These are phyloP conservation scores for Coniochaeta hoffmannii DNA, from an alignment of 2,329 filamentous ascomycete genomes.

Conservation along the genomic window DNA sequence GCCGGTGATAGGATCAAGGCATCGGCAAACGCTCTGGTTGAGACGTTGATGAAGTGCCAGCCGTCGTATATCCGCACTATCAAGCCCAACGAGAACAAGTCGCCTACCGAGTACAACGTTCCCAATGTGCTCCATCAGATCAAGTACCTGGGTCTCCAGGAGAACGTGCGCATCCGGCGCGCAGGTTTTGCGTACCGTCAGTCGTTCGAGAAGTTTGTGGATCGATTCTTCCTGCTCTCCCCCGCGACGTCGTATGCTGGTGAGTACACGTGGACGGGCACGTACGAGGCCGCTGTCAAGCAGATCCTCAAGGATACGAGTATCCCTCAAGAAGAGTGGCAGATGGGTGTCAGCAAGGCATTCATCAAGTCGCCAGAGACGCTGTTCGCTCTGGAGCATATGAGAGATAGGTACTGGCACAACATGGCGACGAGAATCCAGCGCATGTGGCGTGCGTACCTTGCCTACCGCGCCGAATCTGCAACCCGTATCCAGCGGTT, in stretches of 20 bases:
- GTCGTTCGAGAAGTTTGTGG: constrained; percentile 96
- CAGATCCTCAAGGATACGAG: constrained; percentile 96
- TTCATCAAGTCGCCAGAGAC: constrained; percentile 99
- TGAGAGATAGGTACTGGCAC: constrained; percentile 98
- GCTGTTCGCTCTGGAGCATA: constrained; percentile 90
- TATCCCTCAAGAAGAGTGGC: constrained; percentile 91
- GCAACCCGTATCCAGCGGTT: constrained; percentile 91
- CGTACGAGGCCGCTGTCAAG: constrained; percentile 76
- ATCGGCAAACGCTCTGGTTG: constrained; percentile 90
- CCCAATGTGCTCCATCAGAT: constrained; percentile 95
- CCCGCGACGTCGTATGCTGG: constrained; percentile 93
- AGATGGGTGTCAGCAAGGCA: constrained; percentile 93
- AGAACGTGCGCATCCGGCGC: constrained; percentile 94
- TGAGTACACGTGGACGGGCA: constrained; percentile 93
- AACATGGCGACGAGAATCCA: constrained; percentile 99
- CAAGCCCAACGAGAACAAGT: constrained; percentile 99
- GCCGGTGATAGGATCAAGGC: constrained; percentile 93
- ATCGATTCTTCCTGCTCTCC: constrained; percentile 91
- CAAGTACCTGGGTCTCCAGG: constrained; percentile 98
- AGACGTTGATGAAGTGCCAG: constrained; percentile 93
- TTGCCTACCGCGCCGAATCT: constrained; percentile 86
- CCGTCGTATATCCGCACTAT: constrained; percentile 98
- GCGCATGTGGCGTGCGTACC: constrained; percentile 92
- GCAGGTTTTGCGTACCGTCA: constrained; percentile 97
- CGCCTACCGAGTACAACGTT: constrained; percentile 82